Percentiles rank a stretch among this genome's conserved stretches.
phyloP scores from a whole-genome alignment of 306 rosid species.

The Begonia peltatifolia region DNA sequence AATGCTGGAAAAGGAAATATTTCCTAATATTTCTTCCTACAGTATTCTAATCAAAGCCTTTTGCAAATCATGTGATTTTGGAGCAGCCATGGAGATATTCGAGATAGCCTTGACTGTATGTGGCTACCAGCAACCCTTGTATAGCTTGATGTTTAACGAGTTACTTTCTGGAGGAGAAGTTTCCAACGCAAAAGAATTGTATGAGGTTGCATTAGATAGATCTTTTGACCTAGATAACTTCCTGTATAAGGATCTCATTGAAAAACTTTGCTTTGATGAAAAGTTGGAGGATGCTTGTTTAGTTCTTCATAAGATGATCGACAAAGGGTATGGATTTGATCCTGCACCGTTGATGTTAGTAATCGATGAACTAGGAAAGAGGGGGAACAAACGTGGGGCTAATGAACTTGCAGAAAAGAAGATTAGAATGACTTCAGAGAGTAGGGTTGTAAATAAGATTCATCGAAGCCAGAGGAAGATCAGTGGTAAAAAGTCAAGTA shows the following conservation, averaged over 20 bases:
- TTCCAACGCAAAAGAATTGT: slow-evolving; percentile 48
- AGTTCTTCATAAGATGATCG: slow-evolving; percentile 49
- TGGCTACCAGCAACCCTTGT: slow-evolving; percentile 67
- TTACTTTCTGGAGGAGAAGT: slow-evolving; percentile 50
- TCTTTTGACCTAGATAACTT: slow-evolving; percentile 42
- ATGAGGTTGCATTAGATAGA: slow-evolving; percentile 58
- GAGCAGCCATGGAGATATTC: slow-evolving; percentile 45
- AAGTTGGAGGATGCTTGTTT: slow-evolving; percentile 59
- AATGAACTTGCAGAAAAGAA: slow-evolving; percentile 61
- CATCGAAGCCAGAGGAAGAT: slow-evolving; percentile 16
- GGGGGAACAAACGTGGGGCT: slow-evolving; percentile 58
- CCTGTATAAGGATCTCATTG: slow-evolving; percentile 57
- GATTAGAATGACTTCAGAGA: slow-evolving; percentile 68
- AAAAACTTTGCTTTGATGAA: slow-evolving; percentile 50
- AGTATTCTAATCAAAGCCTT: slow-evolving; percentile 59
- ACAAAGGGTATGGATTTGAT: slow-evolving; percentile 47
- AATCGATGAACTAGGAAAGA: slow-evolving; percentile 66
- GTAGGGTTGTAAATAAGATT: slow-evolving; percentile 9
- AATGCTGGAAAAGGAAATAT: slow-evolving; percentile 71
- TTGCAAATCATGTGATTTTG: slow-evolving; percentile 56
- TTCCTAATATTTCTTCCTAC: slow-evolving; percentile 66
- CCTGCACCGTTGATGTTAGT: slow-evolving; percentile 68
- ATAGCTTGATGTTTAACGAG: slow-evolving; percentile 73
- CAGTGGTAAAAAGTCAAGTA: slow-evolving; percentile 19
- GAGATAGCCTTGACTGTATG: slow-evolving; percentile 47